Evolutionary conservation across 108 stramenopile genomes (phyloP), one percentile per base, ranked within the genome.

Genomic region (Mediolabrus comicus): DNA sequence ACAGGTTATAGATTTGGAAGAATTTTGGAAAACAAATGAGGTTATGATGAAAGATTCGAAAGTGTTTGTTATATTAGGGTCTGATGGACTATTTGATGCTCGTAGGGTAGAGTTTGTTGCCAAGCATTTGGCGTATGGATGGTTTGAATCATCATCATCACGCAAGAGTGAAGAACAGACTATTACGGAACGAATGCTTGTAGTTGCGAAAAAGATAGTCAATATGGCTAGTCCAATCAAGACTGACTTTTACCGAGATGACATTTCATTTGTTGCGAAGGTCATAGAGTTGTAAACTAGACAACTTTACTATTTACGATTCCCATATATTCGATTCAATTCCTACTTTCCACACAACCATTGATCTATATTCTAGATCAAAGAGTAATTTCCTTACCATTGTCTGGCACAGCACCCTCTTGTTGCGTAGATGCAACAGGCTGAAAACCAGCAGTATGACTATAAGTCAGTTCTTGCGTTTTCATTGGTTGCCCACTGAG

Each of bases 61-160:
- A 57, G 53, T 71, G 19, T 92, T 90, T 80, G 62, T 78, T 19
- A 75, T 92, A 11, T 72, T 80, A 16, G 91, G 85, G 5, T 84
- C 82, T 63, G 91, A 92, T 79, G 91, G 91, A 26, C 39, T 92
- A 10, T 90, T 84, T 65, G 87, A 88, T 63, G 25, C 52, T 35
- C 80, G 86, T 7, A 74, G 56, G 33, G 58, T 65, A 26, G 70
- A 82, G 65, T 91, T 81, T 51, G 81, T 75, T 16, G 80, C 84
- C 10, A 79, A 72, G 14, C 86, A 83, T 68, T 75, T 87, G 61
- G 80, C 83, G 19, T 54, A 71, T 17, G 67, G 79, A 19, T 72
- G 86, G 24, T 83, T 67, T 46, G 75, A 74, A 41, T 38, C 36
- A 2, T 2, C 2, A 22, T n/a, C n/a, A n/a, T n/a, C 46, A 43